Conservation (phyloP, 78 protist species). For the Protostelium mycophagum region DNA sequence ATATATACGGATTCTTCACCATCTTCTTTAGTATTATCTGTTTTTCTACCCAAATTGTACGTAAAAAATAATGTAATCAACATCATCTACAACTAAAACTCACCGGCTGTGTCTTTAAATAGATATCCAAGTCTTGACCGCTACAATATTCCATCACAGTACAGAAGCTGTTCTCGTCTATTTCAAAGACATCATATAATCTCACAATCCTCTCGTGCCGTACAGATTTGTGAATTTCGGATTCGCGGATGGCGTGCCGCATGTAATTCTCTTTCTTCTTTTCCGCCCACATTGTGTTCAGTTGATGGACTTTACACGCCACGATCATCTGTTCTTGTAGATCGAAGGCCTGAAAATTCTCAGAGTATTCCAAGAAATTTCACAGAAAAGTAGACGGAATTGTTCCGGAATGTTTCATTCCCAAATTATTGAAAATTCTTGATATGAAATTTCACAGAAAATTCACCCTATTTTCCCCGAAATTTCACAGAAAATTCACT, state of each 20-base stretch:
- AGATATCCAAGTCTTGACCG: constrained; percentile 62
- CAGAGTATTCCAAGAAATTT: not conserved
- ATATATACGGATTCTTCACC: not conserved
- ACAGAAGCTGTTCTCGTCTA: constrained; percentile 56
- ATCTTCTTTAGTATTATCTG: too few species aligned
- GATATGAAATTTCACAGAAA: too few species aligned
- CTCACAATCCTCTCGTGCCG: constrained; percentile 70
- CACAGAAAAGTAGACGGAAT: not conserved
- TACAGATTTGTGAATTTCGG: constrained; percentile 62
- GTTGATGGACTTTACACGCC: constrained; percentile 91
- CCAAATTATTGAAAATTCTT: too few species aligned
- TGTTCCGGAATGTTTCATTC: too few species aligned
- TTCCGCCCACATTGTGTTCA: constrained; percentile 66
- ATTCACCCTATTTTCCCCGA: too few species aligned
- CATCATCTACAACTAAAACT: not conserved
- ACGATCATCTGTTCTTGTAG: constrained; percentile 34
- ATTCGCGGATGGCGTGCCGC: constrained; percentile 81
- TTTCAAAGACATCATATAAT: constrained; percentile 58
- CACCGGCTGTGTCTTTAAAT: constrained; percentile 26
- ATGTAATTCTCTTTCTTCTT: constrained; percentile 44
- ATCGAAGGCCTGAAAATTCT: constrained; percentile 67
- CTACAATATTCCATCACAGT: constrained; percentile 80
- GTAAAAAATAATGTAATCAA: not conserved
- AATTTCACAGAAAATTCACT: not conserved
- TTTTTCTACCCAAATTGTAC: too few species aligned